A percentile compares a stretch with the other conserved stretches of the same genome.
Evolutionary conservation across 192 early-diverging fungal species (phyloP).

Genomic region (Spinellus fusiger): DNA sequence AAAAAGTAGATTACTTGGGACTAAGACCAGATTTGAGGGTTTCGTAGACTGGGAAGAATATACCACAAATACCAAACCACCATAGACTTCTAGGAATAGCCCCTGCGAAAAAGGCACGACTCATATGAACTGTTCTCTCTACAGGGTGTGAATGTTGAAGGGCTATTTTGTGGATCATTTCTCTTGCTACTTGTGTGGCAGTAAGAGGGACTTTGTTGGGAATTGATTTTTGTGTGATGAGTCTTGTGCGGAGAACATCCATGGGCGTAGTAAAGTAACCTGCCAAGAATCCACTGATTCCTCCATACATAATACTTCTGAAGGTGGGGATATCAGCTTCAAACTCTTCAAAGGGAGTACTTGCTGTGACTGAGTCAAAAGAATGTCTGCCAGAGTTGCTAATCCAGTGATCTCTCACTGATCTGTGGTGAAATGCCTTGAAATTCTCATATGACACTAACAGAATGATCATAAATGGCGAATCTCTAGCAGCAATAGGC

Average conservation of each 20-base stretch:
- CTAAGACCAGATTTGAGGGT: conserved; percentile 39
- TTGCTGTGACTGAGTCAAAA: conserved; percentile 31
- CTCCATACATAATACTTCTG: conserved; percentile 64
- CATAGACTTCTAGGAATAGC: conserved; percentile 55
- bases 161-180: conserved; percentile 28
- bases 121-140: conserved; percentile 23
- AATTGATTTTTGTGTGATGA: conserved; percentile 53
- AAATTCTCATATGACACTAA: conserved; percentile 71
- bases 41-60: conserved; percentile 74
- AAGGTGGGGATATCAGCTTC: conserved; percentile 61
- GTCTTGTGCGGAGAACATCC: conserved; percentile 62
- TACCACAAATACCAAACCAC: conserved; percentile 76
- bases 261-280: conserved; percentile 72
- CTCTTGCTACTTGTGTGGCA: conserved; percentile 25
- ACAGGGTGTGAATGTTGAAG: not conserved
- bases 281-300: conserved; percentile 65
- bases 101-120: conserved; percentile 55
- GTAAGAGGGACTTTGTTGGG: conserved; percentile 2
- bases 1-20: not conserved
- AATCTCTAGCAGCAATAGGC: conserved; percentile 63
- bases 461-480: conserved; percentile 75
- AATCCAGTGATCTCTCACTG: conserved; percentile 23
- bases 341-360: conserved; percentile 44
- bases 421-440: conserved; percentile 57
- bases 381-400: conserved; percentile 20